Conservation (phyloP, 257 asterid genomes). For the Sherardia arvensis region DNA sequence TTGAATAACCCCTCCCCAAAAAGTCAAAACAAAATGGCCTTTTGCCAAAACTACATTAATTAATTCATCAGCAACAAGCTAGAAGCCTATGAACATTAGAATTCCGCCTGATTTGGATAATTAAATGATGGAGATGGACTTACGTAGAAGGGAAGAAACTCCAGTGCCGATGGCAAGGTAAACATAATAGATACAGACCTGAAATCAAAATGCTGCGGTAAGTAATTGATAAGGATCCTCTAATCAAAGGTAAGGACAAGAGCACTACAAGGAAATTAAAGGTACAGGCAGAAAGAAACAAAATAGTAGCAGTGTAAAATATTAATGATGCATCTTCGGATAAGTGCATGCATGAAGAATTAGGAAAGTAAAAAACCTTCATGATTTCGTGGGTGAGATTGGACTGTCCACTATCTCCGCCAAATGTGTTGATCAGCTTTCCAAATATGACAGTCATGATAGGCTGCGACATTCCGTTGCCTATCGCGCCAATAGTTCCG, state of each 20-base stretch:
- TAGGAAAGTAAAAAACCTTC: conserved; percentile 19
- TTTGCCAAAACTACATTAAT: neutral
- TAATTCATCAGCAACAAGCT: neutral
- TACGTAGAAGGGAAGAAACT: conserved; percentile 49
- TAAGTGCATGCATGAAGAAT: conserved; percentile 7
- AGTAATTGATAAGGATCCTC: too few species aligned
- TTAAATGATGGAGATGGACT: conserved; percentile 16
- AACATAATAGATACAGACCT: conserved; percentile 44
- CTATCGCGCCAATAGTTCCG: conserved; percentile 49
- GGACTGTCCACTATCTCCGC: conserved; percentile 13
- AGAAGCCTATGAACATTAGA: neutral
- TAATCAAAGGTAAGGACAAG: neutral
- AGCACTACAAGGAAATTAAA: neutral
- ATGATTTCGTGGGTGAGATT: conserved; percentile 39
- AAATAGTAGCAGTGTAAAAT: too few species aligned
- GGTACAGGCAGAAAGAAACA: neutral
- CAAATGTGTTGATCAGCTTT: conserved; percentile 51
- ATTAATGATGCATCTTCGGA: too few species aligned
- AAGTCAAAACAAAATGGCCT: neutral
- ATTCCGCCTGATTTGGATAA: neutral
- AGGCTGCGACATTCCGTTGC: conserved; percentile 60
- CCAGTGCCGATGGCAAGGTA: conserved; percentile 63
- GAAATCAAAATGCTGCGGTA: conserved; percentile 13
- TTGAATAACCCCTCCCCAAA: neutral
- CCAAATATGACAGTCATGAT: conserved; percentile 65